Base-by-base conservation (phyloP, 257 asterid species). In the Echium plantagineum region DNA sequence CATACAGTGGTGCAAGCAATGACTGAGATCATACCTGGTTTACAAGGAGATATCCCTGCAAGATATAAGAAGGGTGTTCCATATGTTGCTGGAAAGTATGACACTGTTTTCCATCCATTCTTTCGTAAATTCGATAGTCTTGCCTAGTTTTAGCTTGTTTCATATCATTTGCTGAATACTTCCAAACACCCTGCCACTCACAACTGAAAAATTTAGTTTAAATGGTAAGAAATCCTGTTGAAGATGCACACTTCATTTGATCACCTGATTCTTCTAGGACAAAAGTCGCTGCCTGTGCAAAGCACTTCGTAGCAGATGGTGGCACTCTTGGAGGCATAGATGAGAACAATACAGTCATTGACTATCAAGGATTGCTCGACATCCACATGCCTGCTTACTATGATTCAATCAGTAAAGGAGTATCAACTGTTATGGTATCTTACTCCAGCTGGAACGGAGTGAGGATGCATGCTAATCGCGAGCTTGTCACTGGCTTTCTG, bases 241-340 rank as follows among this genome's bases (percentile, higher is more conserved):
- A n/a, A n/a, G 47, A 8, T 10, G 17, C 19, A 3, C n/a, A 35
- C 47, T 4, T 35, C 18, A n/a, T 15, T 18, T 52, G 10, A 6
- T 53, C 57, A 53, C 57, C 19, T 53, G 57, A 53, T 53, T 63
- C 47, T 17, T 66, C 9, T 61, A 85, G 94, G 76, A 76, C 78
- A 47, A 86, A 86, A 68, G 94, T 86, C 10, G 87, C 83, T 48
- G 90, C 87, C 57, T 84, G 87, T 8, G 95, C 91, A 5, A 81
- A 83, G 73, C 82, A 78, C 66, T 86, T 72, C 57, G 95, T 83
- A 35, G 95, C 94, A 18, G 95, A 87, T 58, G 94, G 95, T 31
- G 95, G 95, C 71, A 87, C 94, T 0, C 18, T 55, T 58, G 68
- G 63, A 20, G 95, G 94, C 54, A 63, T 84, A 6, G 85, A 87